Conservation (phyloP, 192 early-diverging fungal species). For the Kickxella alabastrina region DNA sequence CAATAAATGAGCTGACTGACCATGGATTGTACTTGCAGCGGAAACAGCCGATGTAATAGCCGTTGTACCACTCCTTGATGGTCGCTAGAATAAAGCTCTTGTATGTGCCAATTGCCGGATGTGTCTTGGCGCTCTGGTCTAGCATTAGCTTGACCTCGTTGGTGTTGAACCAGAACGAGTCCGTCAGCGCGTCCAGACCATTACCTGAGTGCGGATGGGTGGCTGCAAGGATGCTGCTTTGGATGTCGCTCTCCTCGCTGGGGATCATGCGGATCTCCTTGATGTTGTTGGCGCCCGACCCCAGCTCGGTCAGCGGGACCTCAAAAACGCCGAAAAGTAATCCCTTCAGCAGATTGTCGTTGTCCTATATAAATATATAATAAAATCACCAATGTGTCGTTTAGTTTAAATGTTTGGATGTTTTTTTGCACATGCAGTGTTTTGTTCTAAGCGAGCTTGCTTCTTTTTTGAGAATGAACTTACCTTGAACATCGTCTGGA, state of each 20-base stretch:
- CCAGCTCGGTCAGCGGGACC: constrained; percentile 39
- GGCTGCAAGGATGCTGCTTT: constrained; percentile 14
- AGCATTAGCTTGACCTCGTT: constrained; percentile 28
- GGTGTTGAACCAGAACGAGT: constrained; percentile 37
- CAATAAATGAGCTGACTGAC: constrained; percentile 40
- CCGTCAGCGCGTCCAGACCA: constrained; percentile 25
- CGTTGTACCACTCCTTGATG: constrained; percentile 15
- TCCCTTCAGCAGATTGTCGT: constrained; percentile 19
- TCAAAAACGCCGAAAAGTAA: constrained; percentile 35
- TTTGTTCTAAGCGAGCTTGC: background rate
- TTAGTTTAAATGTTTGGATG: no score
- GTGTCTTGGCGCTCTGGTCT: constrained; percentile 17
- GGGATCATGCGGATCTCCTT: constrained; percentile 36
- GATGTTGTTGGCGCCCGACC: constrained; percentile 37
- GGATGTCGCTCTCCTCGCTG: constrained; percentile 29
- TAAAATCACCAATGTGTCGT: constrained; percentile 19
- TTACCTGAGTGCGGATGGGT: constrained; percentile 19
- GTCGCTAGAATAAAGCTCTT: constrained; percentile 5
- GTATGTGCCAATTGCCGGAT: constrained; percentile 1
- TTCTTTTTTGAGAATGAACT: background rate
- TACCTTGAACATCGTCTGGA: constrained; percentile 40
- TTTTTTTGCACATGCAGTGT: constrained; percentile 39
- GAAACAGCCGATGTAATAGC: constrained; percentile 14
- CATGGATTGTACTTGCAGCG: constrained; percentile 47
- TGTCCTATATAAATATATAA: constrained; percentile 7